phyloP scores from a whole-genome alignment of 192 early-diverging fungal species.

The Coemansia sp. region DNA sequence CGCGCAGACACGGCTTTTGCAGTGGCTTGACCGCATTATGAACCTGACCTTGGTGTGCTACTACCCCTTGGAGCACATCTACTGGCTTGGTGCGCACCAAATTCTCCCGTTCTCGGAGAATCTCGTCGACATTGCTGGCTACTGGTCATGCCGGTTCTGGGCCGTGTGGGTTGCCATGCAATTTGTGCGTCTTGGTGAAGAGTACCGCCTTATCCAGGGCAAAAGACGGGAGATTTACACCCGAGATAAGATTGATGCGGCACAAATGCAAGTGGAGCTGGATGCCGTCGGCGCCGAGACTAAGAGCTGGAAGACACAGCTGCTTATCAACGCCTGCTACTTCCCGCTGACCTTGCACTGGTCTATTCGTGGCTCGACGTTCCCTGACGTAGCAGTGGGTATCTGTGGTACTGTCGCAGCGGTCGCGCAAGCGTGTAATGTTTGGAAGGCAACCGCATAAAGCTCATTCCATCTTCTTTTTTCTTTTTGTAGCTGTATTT shows the following conservation, averaged over 20 bases:
- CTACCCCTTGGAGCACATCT: conserved; percentile 96
- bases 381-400: conserved; percentile 93
- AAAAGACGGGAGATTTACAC: conserved; percentile 54
- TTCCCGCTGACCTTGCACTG: conserved; percentile 90
- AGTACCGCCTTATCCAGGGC: conserved; percentile 61
- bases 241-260: conserved; percentile 64
- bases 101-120: conserved; percentile 75
- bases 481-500: conserved; percentile 11
- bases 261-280: conserved; percentile 68
- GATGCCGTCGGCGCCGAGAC: conserved; percentile 59
- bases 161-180: conserved; percentile 89
- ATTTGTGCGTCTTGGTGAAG: conserved; percentile 77
- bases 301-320: conserved; percentile 68
- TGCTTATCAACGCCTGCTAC: conserved; percentile 90
- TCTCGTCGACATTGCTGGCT: conserved; percentile 73
- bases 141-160: conserved; percentile 98
- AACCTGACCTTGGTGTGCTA: conserved; percentile 85
- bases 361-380: conserved; percentile 80
- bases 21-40: conserved; percentile 79
- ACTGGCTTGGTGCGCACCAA: conserved; percentile 89
- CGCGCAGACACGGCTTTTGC: conserved; percentile 62
- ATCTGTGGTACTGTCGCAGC: conserved; percentile 94
- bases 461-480: background rate
- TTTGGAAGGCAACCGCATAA: conserved; percentile 77
- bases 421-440: conserved; percentile 74